Base-by-base conservation (phyloP, 2,329 filamentous ascomycete species). In the Arthrobotrys conoides region DNA sequence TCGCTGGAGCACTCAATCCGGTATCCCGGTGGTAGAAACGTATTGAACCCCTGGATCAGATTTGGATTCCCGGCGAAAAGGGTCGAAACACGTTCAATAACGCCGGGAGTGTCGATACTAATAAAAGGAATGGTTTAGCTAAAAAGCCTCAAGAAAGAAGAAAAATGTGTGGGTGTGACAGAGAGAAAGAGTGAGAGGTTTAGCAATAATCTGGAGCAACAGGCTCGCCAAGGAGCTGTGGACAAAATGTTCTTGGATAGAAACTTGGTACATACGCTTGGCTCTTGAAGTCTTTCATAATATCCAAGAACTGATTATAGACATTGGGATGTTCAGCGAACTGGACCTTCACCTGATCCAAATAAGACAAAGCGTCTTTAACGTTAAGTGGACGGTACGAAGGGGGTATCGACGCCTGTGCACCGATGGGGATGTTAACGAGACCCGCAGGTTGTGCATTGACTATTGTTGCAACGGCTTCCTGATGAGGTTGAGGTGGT, bases 231-330 rank as follows among this genome's bases (percentile, higher is more conserved):
- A 36, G 22, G 18, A 57, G 30, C 51, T 64, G 55, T 30, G 22
- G 14, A 33, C 77, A 71, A 75, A 76, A 71, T 71, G 72, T 41
- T 41, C 80, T 36, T 66, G 57, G 70, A 72, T 51, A 16, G 5
- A 49, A 46, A 30, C 46, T 70, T 88, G 16, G 20, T 20, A 61
- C 92, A 86, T 87, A 94, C 89, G 94, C 94, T 86, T 97, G 95
- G 82, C 94, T 97, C 86, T 99, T 99, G 84, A 99, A 99, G 82
- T 99, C 96, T 83, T 99, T 99, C 96, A 99, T 99, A 61, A 99
- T 99, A 82, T 99, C 96, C 55, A 99, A 86, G 82, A 99, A 98
- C 44, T 93, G 89, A 83, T 98, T 98, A 83, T 99, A 99, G 0
- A 99, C 96, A 84, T 98, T 95, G 3, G 96, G 94, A 81, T 97